Evolutionary conservation across 192 early-diverging fungal species (phyloP).

Genomic region (Helicostylum pulchrum): DNA sequence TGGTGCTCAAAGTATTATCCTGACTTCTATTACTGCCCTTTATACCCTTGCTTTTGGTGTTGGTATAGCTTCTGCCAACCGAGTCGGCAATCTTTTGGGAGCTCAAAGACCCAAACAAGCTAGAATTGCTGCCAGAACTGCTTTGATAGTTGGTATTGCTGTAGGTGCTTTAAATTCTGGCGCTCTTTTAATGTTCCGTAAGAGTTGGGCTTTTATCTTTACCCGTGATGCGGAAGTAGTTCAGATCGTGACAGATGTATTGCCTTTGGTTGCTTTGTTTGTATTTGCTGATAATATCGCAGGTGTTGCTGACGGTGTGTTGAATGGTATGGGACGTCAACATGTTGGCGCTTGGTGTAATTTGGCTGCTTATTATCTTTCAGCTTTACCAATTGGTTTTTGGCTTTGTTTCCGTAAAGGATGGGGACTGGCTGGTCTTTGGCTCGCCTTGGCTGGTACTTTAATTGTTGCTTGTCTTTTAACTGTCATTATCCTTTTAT

Average conservation of each 20-base stretch:
- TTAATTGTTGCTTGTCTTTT: conserved; percentile 33
- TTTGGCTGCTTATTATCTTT: conserved; percentile 60
- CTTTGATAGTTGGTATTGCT: conserved; percentile 42
- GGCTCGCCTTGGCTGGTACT: conserved; percentile 48
- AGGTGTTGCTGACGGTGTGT: conserved; percentile 62
- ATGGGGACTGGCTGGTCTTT: conserved; percentile 61
- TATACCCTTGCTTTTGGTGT: conserved; percentile 57
- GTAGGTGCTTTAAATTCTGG: conserved; percentile 50
- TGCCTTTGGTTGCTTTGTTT: conserved; percentile 78
- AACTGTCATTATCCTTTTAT: conserved; percentile 16
- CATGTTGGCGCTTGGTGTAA: conserved; percentile 60
- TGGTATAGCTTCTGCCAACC: conserved; percentile 52
- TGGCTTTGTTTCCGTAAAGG: conserved; percentile 51
- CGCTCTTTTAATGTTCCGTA: conserved; percentile 47
- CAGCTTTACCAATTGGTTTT: conserved; percentile 61
- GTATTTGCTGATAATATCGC: conserved; percentile 66
- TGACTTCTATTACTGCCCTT: conserved; percentile 48
- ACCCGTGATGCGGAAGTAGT: conserved; percentile 68
- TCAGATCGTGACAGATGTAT: conserved; percentile 58
- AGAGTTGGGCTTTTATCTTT: conserved; percentile 65
- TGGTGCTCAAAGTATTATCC: conserved; percentile 56
- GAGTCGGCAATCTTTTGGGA: conserved; percentile 59
- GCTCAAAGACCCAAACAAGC: conserved; percentile 46
- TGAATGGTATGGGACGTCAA: conserved; percentile 76
- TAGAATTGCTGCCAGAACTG: conserved; percentile 49